Conservation (phyloP, 1,284 basidiomycete genomes). For the Schizopora paradoxa region DNA sequence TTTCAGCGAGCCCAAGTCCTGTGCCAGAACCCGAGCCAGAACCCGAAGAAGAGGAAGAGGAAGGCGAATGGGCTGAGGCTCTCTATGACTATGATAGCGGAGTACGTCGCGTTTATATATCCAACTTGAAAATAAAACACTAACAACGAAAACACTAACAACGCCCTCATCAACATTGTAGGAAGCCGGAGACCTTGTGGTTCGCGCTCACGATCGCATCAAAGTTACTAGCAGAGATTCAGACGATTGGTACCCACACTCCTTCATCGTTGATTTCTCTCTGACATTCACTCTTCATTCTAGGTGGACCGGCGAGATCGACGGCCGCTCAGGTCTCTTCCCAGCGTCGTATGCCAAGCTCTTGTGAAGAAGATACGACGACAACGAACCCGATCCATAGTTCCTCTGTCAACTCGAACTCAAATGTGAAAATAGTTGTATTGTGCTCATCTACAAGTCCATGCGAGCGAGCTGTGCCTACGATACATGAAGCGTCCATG, state of each 20-base stretch:
- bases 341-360: slow-evolving; percentile 71
- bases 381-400: too few species aligned
- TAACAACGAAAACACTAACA: slow-evolving; percentile 8
- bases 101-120: slow-evolving; percentile 35
- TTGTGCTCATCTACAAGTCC: too few species aligned
- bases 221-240: slow-evolving; percentile 59
- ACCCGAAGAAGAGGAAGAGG: slow-evolving; percentile 36
- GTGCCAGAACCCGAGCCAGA: slow-evolving; percentile 26
- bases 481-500: too few species aligned
- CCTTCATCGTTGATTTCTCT: background rate
- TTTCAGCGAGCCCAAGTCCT: slow-evolving; percentile 19
- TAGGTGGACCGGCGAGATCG: slow-evolving; percentile 73
- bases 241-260: slow-evolving; percentile 59
- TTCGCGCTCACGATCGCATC: slow-evolving; percentile 50
- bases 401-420: too few species aligned
- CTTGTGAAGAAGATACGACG: too few species aligned
- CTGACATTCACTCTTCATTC: slow-evolving; percentile 7
- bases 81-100: slow-evolving; percentile 68
- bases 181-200: slow-evolving; percentile 61
- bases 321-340: slow-evolving; percentile 61
- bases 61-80: slow-evolving; percentile 72
- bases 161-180: slow-evolving; percentile 24
- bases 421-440: too few species aligned
- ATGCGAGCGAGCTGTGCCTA: too few species aligned
- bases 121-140: background rate